phyloP scores from a whole-genome alignment of 1,139 yeast genomes.

The Taphrina flavorubra region DNA sequence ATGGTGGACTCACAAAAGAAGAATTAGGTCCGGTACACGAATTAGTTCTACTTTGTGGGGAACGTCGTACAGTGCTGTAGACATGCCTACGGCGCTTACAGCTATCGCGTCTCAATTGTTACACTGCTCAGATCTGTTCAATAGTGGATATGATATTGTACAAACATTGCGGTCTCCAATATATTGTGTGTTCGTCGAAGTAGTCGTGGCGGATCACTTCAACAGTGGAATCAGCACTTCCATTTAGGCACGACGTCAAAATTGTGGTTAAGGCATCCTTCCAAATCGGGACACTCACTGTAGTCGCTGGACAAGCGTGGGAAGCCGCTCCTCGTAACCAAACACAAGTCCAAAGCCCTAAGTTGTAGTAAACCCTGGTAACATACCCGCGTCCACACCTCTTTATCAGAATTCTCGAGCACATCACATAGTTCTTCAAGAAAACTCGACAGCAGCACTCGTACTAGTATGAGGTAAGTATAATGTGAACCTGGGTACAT shows the following conservation, averaged over 20 bases:
- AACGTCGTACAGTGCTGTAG: too few species aligned
- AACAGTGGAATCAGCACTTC: too few species aligned
- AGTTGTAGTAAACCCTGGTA: slow-evolving; percentile 8
- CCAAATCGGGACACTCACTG: not conserved
- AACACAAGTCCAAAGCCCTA: slow-evolving; percentile 27
- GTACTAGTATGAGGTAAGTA: slow-evolving; percentile 18
- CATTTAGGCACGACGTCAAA: too few species aligned
- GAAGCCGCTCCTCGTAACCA: slow-evolving; percentile 10
- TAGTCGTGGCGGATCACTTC: too few species aligned
- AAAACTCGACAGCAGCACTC: slow-evolving; percentile 37
- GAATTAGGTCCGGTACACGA: not conserved
- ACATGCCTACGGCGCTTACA: too few species aligned
- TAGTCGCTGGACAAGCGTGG: slow-evolving; percentile 1
- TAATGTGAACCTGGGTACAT: not conserved
- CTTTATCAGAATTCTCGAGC: slow-evolving; percentile 2
- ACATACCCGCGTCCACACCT: not conserved
- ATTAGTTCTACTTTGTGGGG: too few species aligned
- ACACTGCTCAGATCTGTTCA: too few species aligned
- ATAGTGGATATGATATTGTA: too few species aligned
- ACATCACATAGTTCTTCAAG: slow-evolving; percentile 2
- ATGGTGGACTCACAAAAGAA: slow-evolving; percentile 22
- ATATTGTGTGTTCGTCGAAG: too few species aligned
- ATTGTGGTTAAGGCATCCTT: not conserved
- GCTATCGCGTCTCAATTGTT: too few species aligned
- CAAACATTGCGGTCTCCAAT: too few species aligned